A percentile compares a stretch with the other conserved stretches of the same genome.
These are phyloP conservation scores for Ceratocystis cubensis DNA, from an alignment of 2,329 filamentous ascomycete genomes.

Conservation along the genomic window DNA sequence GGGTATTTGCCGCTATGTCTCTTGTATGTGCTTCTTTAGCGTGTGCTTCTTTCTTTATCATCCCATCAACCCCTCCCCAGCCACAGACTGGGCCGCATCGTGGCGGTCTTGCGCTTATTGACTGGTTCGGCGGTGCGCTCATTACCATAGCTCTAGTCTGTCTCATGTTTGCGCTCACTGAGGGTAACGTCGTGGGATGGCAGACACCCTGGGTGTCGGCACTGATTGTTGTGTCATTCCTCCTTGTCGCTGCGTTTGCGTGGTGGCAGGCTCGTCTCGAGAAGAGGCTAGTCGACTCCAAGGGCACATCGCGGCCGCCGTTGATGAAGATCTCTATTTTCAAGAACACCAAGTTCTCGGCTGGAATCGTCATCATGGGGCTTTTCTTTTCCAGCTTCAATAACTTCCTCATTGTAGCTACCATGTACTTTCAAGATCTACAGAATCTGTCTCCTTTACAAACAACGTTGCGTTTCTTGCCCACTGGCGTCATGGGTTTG, in stretches of 20 bases:
- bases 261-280: constrained; percentile 51
- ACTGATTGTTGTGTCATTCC: constrained; percentile 44
- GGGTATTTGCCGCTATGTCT: constrained; percentile 53
- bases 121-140: constrained; percentile 54
- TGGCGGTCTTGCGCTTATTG: constrained; percentile 25
- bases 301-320: constrained; percentile 24
- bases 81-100: neutral
- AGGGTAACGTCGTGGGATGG: constrained; percentile 60
- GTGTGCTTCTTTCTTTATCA: constrained; percentile 44
- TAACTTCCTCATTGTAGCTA: constrained; percentile 54
- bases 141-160: constrained; percentile 50
- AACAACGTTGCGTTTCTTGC: constrained; percentile 56
- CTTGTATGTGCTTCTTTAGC: constrained; percentile 47
- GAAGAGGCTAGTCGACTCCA: constrained; percentile 27
- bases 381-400: constrained; percentile 58
- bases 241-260: constrained; percentile 45
- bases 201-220: constrained; percentile 47
- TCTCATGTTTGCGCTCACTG: constrained; percentile 53
- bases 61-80: constrained; percentile 38
- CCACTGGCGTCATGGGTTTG: constrained; percentile 48
- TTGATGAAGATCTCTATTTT: constrained; percentile 53
- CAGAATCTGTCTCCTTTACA: constrained; percentile 49
- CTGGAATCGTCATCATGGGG: constrained; percentile 52
- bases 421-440: constrained; percentile 59
- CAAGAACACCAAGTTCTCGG: constrained; percentile 44